Conservation (phyloP, 1,139 yeast species). For the Yamadazyma diddensiae region DNA sequence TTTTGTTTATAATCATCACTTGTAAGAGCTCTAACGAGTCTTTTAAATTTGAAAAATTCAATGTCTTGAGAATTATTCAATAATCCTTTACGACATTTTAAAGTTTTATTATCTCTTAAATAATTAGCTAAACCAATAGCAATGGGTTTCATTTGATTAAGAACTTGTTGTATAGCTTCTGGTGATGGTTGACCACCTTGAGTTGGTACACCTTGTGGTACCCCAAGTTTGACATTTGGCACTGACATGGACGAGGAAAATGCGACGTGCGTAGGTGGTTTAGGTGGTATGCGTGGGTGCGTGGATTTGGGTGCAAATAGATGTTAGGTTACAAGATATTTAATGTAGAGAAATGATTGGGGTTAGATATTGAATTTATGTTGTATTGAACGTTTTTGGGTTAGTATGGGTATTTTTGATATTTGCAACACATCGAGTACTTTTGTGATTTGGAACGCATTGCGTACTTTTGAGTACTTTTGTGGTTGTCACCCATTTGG, state of each 20-base stretch:
- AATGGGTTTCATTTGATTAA: conserved; percentile 18
- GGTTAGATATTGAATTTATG: too few species aligned
- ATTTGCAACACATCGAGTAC: too few species aligned
- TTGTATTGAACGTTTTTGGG: too few species aligned
- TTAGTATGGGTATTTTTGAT: too few species aligned
- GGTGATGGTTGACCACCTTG: conserved; percentile 7
- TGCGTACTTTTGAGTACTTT: too few species aligned
- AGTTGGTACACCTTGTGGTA: conserved; percentile 11
- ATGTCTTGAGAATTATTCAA: conserved; percentile 62
- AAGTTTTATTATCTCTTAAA: conserved; percentile 57
- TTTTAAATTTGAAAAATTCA: conserved; percentile 84
- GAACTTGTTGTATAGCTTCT: conserved; percentile 13
- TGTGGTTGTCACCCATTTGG: too few species aligned
- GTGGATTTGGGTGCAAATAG: too few species aligned
- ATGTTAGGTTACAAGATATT: too few species aligned
- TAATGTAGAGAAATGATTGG: too few species aligned
- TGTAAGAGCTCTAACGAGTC: conserved; percentile 74
- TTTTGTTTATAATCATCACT: conserved; percentile 67
- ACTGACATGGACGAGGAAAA: conserved; percentile 12
- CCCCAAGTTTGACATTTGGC: conserved; percentile 17
- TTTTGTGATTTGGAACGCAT: too few species aligned
- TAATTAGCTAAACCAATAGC: conserved; percentile 63
- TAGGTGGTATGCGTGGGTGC: too few species aligned
- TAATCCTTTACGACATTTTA: conserved; percentile 81
- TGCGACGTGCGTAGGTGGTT: too few species aligned